phyloP scores from a whole-genome alignment of 257 asterid genomes.

The Solanum pinnatisectum region DNA sequence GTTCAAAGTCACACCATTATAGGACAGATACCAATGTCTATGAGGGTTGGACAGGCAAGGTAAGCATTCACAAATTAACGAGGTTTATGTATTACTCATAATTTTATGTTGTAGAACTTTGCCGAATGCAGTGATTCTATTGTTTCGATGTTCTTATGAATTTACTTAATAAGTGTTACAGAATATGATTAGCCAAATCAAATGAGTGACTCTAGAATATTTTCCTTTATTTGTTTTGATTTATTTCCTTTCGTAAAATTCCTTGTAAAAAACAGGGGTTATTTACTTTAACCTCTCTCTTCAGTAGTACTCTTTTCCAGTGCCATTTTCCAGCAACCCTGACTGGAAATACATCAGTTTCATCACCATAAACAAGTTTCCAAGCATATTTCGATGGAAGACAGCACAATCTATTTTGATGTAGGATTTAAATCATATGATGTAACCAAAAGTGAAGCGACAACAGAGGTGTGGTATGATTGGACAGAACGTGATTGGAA shows the following conservation, averaged over 20 bases:
- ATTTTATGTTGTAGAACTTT: background rate
- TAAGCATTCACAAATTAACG: slow-evolving; percentile 6
- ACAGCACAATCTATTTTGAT: background rate
- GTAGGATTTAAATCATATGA: background rate
- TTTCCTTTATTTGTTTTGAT: background rate
- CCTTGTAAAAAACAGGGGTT: background rate
- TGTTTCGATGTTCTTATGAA: background rate
- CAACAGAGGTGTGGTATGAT: background rate
- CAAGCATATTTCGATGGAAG: background rate
- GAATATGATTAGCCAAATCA: background rate
- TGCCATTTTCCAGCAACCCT: background rate
- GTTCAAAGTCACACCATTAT: slow-evolving; percentile 74
- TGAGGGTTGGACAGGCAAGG: slow-evolving; percentile 86
- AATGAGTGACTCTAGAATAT: background rate
- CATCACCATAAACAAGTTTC: background rate
- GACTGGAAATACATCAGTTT: background rate
- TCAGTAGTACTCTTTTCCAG: background rate
- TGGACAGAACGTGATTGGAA: background rate
- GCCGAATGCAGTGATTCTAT: background rate
- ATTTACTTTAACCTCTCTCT: background rate
- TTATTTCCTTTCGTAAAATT: background rate
- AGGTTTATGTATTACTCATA: background rate
- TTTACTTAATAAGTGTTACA: background rate
- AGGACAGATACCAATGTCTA: slow-evolving; percentile 80
- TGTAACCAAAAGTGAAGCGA: background rate